phyloP scores from a whole-genome alignment of 805 yeast species.

The Candida yuanshanica region DNA sequence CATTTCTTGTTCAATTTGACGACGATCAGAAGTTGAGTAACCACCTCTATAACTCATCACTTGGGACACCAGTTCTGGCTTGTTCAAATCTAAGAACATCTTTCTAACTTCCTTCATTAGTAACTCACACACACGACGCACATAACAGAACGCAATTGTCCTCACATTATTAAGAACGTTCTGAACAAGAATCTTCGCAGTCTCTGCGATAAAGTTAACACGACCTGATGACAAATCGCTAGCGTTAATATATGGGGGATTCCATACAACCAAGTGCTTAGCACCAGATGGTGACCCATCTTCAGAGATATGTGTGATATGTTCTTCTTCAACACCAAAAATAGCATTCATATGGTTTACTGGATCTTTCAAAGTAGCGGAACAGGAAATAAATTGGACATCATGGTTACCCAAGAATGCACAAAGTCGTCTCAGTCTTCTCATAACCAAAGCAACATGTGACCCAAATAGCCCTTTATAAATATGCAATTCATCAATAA shows the following conservation, averaged over 20 bases:
- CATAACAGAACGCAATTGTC: constrained; percentile 86
- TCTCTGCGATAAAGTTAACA: constrained; percentile 65
- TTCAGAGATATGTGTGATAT: constrained; percentile 50
- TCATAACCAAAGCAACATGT: constrained; percentile 80
- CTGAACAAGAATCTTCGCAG: constrained; percentile 67
- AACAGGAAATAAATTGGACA: constrained; percentile 76
- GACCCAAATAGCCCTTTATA: constrained; percentile 91
- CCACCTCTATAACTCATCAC: constrained; percentile 96
- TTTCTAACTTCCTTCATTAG: constrained; percentile 76
- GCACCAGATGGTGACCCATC: constrained; percentile 91
- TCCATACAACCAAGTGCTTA: constrained; percentile 75
- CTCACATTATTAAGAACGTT: constrained; percentile 60
- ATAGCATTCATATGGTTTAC: constrained; percentile 62
- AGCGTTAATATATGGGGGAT: constrained; percentile 66
- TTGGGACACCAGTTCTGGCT: constrained; percentile 44
- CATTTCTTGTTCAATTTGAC: constrained; percentile 86
- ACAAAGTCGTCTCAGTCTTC: constrained; percentile 69
- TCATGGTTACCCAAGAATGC: constrained; percentile 43
- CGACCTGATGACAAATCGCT: constrained; percentile 54
- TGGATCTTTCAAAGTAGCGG: constrained; percentile 87
- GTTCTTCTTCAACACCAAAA: constrained; percentile 57
- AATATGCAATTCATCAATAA: constrained; percentile 80
- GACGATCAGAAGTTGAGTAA: constrained; percentile 77
- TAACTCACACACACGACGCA: constrained; percentile 79
- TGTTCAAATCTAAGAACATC: constrained; percentile 39